These are phyloP conservation scores for Schizopora paradoxa DNA, from an alignment of 1,284 basidiomycete species.

Conservation along the genomic window DNA sequence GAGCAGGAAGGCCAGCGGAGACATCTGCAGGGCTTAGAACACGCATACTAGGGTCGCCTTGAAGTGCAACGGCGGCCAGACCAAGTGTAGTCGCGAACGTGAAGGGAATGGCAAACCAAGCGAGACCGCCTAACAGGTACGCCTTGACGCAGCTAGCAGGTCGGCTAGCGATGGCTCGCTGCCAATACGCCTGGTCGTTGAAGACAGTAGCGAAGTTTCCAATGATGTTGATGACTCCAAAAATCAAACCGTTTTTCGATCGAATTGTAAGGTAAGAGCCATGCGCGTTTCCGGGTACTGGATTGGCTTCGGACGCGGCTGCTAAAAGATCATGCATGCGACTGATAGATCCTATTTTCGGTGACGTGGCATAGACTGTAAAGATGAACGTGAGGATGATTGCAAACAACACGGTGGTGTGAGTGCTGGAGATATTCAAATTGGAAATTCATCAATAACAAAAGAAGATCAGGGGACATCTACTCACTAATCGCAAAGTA, in stretches of 20 bases:
- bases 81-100: constrained; percentile 78
- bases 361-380: constrained; percentile 66
- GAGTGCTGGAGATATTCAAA: constrained; percentile 41
- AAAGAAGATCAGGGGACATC: constrained; percentile 15
- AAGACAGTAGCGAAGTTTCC: constrained; percentile 83
- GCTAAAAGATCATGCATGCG: constrained; percentile 51
- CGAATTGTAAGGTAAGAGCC: constrained; percentile 75
- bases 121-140: constrained; percentile 84
- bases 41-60: constrained; percentile 65
- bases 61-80: constrained; percentile 74
- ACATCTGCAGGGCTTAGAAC: constrained; percentile 59
- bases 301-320: constrained; percentile 35
- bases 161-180: constrained; percentile 82
- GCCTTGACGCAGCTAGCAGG: constrained; percentile 84
- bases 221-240: constrained; percentile 83
- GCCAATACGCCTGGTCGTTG: constrained; percentile 70
- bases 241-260: constrained; percentile 77
- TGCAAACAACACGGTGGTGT: constrained; percentile 76
- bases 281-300: constrained; percentile 52
- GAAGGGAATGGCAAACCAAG: constrained; percentile 86
- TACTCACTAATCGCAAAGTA: constrained; percentile 50
- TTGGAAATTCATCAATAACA: background rate
- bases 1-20: constrained; percentile 78
- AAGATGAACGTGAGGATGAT: constrained; percentile 71
- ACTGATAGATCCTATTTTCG: constrained; percentile 47